Percentiles rank a stretch among this genome's conserved stretches.
phyloP scores from a whole-genome alignment of 345 rosid genomes.

The Rhizophora apiculata region DNA sequence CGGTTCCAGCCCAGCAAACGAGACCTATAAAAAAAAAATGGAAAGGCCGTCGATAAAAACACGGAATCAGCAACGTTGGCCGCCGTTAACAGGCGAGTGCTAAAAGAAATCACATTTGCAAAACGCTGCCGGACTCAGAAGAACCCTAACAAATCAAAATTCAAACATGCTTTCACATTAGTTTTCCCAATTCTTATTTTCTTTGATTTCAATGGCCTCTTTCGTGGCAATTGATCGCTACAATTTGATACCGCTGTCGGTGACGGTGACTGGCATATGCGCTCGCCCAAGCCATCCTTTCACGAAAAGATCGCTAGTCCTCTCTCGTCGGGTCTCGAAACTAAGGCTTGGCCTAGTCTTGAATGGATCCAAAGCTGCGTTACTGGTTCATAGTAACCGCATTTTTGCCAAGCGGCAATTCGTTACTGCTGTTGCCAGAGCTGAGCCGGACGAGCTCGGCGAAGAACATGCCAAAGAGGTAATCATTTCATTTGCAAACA shows the following conservation, averaged over 20 bases:
- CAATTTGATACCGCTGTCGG: slow-evolving; percentile 36
- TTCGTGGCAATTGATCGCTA: slow-evolving; percentile 34
- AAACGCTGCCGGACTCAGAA: no score
- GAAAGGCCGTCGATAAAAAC: no score
- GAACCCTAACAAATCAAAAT: no score
- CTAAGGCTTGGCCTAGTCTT: slow-evolving; percentile 27
- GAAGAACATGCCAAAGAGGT: slow-evolving; percentile 46
- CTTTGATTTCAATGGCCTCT: slow-evolving; percentile 37
- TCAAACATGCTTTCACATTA: neutral
- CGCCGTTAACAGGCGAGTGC: no score
- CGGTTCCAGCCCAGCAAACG: no score
- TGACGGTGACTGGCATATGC: slow-evolving; percentile 33
- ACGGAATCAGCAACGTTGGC: no score
- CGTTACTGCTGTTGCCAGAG: slow-evolving; percentile 42
- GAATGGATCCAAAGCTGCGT: slow-evolving; percentile 25
- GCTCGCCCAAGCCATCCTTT: slow-evolving; percentile 43
- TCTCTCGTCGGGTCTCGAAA: slow-evolving; percentile 22
- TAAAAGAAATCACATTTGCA: no score
- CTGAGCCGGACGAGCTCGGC: slow-evolving; percentile 46
- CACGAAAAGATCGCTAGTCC: slow-evolving; percentile 35
- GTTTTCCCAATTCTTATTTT: neutral
- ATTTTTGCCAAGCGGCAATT: slow-evolving; percentile 35
- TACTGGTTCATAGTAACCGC: slow-evolving; percentile 22
- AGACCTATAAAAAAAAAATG: no score
- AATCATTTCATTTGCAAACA: neutral